phyloP scores from a whole-genome alignment of 106 monocot species.

The Dendrobium chrysotoxum region DNA sequence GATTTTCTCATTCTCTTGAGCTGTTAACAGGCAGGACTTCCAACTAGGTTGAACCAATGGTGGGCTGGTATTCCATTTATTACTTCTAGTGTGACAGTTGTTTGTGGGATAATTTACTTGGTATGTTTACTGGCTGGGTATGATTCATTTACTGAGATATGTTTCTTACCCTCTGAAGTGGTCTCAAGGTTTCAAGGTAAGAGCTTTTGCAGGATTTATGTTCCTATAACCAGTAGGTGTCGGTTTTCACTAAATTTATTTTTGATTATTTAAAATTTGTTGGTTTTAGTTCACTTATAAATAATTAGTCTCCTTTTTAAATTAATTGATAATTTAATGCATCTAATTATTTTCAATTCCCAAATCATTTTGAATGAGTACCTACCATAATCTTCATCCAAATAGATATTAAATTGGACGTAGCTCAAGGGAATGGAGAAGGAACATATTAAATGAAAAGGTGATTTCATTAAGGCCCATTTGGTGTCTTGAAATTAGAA shows the following conservation, averaged over 20 bases:
- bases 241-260: background rate
- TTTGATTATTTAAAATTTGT: background rate
- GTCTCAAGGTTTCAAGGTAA: conserved; percentile 62
- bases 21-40: conserved; percentile 42
- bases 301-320: background rate
- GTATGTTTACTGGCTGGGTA: conserved; percentile 60
- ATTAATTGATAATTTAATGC: background rate
- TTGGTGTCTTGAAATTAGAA: background rate
- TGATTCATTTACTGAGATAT: conserved; percentile 57
- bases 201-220: background rate
- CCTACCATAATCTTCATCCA: background rate
- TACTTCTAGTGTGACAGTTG: conserved; percentile 51
- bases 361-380: background rate
- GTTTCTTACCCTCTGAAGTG: conserved; percentile 62
- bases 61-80: conserved; percentile 67
- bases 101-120: conserved; percentile 54
- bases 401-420: background rate
- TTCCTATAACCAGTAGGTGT: background rate
- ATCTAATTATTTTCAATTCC: background rate
- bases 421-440: background rate
- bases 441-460: background rate
- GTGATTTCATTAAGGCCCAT: background rate
- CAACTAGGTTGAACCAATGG: conserved; percentile 67
- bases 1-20: conserved; percentile 3
- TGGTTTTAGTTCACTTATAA: background rate